Conservation (phyloP, 805 yeast genomes). For the Torulaspora delbrueckii region DNA sequence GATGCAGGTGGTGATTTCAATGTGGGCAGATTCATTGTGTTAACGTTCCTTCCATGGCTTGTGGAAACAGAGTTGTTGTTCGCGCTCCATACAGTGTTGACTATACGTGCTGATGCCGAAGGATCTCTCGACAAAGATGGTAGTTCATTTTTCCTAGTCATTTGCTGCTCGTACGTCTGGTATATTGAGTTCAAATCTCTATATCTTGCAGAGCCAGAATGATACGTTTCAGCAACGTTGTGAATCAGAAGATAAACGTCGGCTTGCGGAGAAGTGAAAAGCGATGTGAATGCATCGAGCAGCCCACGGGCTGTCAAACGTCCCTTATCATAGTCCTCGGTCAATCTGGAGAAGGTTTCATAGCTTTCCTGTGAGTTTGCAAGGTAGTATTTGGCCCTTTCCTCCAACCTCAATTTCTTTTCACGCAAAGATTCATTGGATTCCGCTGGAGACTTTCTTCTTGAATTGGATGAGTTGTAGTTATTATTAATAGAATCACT, state of each 20-base stretch:
- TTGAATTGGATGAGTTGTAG: constrained; percentile 4
- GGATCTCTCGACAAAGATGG: constrained; percentile 26
- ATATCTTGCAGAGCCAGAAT: constrained; percentile 42
- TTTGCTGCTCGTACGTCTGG: constrained; percentile 26
- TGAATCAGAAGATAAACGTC: constrained; percentile 55
- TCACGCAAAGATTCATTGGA: constrained; percentile 40
- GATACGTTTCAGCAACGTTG: constrained; percentile 56
- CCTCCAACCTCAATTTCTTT: constrained; percentile 64
- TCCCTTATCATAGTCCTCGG: constrained; percentile 44
- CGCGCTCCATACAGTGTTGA: constrained; percentile 33
- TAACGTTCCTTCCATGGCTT: constrained; percentile 14
- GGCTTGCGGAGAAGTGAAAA: constrained; percentile 44
- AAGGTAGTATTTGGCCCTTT: constrained; percentile 77
- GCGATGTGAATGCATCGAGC: constrained; percentile 40
- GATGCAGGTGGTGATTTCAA: constrained; percentile 22
- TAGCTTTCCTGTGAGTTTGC: constrained; percentile 47
- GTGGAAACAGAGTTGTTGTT: constrained; percentile 12
- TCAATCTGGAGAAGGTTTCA: constrained; percentile 46
- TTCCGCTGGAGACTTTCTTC: constrained; percentile 33
- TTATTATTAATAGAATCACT: constrained; percentile 11
- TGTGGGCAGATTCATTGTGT: constrained; percentile 34
- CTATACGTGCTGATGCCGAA: constrained; percentile 17
- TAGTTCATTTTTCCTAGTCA: constrained; percentile 21
- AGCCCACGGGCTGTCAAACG: constrained; percentile 47
- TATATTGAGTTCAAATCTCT: constrained; percentile 36